These are phyloP conservation scores for Solanum gracilifrons DNA, from an alignment of 257 asterid species.

Conservation along the genomic window DNA sequence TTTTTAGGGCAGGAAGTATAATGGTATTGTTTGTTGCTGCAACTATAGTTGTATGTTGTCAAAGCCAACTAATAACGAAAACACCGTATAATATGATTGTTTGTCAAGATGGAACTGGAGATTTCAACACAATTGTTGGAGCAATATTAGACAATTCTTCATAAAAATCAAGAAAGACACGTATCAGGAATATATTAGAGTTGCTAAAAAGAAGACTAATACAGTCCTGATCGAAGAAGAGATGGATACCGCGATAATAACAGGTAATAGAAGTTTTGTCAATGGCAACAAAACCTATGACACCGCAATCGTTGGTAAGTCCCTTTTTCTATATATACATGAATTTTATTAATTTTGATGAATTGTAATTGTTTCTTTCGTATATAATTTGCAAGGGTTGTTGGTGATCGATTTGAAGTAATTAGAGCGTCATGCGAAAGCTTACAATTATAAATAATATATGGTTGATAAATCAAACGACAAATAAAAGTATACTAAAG, in stretches of 20 bases:
- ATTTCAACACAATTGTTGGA: background rate
- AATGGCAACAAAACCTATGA: background rate
- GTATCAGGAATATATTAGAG: background rate
- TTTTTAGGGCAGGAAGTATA: accelerated
- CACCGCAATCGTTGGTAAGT: background rate
- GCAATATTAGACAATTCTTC: background rate
- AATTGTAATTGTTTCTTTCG: background rate
- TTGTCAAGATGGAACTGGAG: background rate
- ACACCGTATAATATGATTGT: background rate
- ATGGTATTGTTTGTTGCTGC: background rate
- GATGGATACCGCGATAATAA: background rate
- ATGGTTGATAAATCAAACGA: too few relatives aligned
- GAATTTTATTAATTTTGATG: background rate
- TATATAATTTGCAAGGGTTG: background rate
- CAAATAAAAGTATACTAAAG: too few relatives aligned
- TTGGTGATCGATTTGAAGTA: too few relatives aligned
- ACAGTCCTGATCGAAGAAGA: background rate
- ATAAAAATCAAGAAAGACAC: background rate
- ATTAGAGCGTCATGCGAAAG: too few relatives aligned
- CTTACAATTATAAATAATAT: too few relatives aligned
- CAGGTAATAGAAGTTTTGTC: background rate
- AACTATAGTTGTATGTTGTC: background rate
- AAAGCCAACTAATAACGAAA: background rate
- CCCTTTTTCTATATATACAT: background rate
- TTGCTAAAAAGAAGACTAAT: background rate